Conservation (phyloP, 2,329 filamentous ascomycete genomes). For the Endocalyx cinctus region DNA sequence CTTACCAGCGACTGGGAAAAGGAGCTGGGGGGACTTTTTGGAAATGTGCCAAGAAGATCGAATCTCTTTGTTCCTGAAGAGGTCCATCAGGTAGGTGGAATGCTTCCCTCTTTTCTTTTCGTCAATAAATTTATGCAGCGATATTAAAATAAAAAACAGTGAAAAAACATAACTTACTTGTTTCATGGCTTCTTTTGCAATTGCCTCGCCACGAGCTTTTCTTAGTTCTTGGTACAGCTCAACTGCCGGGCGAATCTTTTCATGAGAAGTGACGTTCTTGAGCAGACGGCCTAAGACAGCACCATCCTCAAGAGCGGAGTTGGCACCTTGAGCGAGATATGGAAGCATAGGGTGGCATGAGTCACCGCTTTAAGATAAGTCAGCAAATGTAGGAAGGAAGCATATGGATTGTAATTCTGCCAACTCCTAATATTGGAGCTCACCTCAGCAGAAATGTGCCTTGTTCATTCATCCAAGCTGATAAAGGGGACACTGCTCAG, state of each 20-base stretch:
- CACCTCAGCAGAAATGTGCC: too few species aligned
- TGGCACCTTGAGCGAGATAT: conserved; percentile 17
- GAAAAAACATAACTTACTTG: conserved; percentile 14
- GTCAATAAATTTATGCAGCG: too few species aligned
- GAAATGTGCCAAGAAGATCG: conserved; percentile 10
- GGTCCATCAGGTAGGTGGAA: conserved; percentile 13
- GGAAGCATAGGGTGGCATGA: conserved; percentile 18
- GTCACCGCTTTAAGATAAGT: too few species aligned
- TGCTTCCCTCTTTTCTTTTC: conserved; percentile 13
- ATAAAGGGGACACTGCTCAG: too few species aligned
- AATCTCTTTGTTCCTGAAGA: conserved; percentile 10
- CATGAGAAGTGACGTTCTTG: conserved; percentile 10
- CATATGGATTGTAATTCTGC: too few species aligned
- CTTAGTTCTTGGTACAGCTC: conserved; percentile 13
- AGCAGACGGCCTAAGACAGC: conserved; percentile 15
- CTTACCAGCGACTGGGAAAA: conserved; percentile 4
- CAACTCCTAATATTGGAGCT: too few species aligned
- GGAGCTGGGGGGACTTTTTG: too few species aligned
- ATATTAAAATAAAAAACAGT: too few species aligned
- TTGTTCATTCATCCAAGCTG: too few species aligned
- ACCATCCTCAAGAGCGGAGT: conserved; percentile 17
- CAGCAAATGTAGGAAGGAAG: too few species aligned
- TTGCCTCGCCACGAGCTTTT: conserved; percentile 14
- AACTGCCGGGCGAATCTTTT: conserved; percentile 10
- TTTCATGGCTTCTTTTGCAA: conserved; percentile 13